Conservation (phyloP, 2,329 filamentous ascomycete species). For the Neonectria punicea region DNA sequence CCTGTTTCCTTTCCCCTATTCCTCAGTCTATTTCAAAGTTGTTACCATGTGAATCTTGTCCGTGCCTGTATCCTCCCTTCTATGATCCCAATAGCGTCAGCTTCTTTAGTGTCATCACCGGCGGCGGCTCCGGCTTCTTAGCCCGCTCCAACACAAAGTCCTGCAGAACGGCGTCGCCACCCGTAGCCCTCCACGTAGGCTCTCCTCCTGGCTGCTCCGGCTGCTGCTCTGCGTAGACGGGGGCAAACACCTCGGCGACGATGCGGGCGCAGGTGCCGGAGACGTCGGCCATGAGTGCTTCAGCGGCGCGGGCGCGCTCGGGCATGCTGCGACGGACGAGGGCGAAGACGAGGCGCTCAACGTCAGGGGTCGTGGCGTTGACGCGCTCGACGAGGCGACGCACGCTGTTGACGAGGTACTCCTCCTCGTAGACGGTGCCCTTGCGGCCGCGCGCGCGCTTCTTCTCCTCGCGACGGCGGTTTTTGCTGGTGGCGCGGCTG, state of each 20-base stretch:
- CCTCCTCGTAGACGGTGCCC: constrained; percentile 97
- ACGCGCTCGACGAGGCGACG: constrained; percentile 85
- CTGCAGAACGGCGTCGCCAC: constrained; percentile 63
- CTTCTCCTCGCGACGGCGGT: constrained; percentile 88
- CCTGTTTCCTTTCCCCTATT: constrained; percentile 7
- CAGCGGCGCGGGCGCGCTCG: constrained; percentile 83
- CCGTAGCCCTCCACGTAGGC: constrained; percentile 51
- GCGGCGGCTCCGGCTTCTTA: constrained; percentile 59
- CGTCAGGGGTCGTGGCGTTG: constrained; percentile 77
- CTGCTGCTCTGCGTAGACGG: constrained; percentile 28
- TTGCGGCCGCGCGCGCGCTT: constrained; percentile 96
- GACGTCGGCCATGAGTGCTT: constrained; percentile 79
- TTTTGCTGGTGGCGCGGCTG: constrained; percentile 85
- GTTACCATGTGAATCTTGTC: not conserved
- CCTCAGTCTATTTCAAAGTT: not conserved
- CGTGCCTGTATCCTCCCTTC: not conserved
- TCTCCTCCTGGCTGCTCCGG: constrained; percentile 34
- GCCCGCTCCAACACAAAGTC: constrained; percentile 60
- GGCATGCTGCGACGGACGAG: constrained; percentile 85
- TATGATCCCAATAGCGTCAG: constrained; percentile 61
- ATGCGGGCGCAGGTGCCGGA: constrained; percentile 74
- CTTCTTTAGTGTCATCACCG: constrained; percentile 60
- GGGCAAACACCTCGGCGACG: constrained; percentile 74
- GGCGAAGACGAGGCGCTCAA: constrained; percentile 78
- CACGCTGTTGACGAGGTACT: constrained; percentile 92